phyloP scores from a whole-genome alignment of 2,329 filamentous ascomycete species.

The Penicillium sp. region DNA sequence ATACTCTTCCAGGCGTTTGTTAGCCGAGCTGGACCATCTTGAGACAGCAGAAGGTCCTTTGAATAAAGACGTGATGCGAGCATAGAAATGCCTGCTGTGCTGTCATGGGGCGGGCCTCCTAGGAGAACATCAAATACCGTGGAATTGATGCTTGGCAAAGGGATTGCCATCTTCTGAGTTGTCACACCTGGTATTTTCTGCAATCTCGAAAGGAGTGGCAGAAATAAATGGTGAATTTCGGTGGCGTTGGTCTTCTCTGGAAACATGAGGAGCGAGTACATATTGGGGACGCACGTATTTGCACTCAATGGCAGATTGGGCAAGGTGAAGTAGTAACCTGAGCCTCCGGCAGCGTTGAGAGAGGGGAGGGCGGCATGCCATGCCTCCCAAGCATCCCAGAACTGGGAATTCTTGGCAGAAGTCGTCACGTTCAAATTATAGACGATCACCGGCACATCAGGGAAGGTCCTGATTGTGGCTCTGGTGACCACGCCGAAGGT shows the following conservation, averaged over 20 bases:
- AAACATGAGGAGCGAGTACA: constrained; percentile 22
- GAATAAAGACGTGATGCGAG: constrained; percentile 36
- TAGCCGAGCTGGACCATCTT: constrained; percentile 10
- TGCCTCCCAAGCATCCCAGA: constrained; percentile 25
- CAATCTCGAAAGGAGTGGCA: constrained; percentile 19
- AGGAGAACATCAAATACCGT: constrained; percentile 21
- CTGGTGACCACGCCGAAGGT: constrained; percentile 45
- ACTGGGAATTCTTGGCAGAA: constrained; percentile 9
- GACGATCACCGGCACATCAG: constrained; percentile 36
- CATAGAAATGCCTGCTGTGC: constrained; percentile 22
- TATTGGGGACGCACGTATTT: constrained; percentile 27
- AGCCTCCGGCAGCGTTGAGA: constrained; percentile 46
- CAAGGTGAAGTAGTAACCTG: constrained; percentile 40
- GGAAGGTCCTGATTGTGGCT: constrained; percentile 46
- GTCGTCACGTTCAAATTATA: constrained; percentile 25
- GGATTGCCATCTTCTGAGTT: constrained; percentile 13
- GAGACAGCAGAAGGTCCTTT: constrained; percentile 29
- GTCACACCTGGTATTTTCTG: constrained; percentile 15
- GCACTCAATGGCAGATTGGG: constrained; percentile 28
- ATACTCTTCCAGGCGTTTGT: constrained; percentile 18
- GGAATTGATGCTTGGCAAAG: constrained; percentile 21
- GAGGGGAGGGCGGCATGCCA: constrained; percentile 45
- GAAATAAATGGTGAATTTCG: constrained; percentile 18
- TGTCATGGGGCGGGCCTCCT: constrained; percentile 19
- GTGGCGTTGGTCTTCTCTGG: constrained; percentile 24